Percentiles rank a stretch among this genome's conserved stretches.
Conservation (phyloP, 2,329 filamentous ascomycete species). For the Colletotrichum sp. region DNA sequence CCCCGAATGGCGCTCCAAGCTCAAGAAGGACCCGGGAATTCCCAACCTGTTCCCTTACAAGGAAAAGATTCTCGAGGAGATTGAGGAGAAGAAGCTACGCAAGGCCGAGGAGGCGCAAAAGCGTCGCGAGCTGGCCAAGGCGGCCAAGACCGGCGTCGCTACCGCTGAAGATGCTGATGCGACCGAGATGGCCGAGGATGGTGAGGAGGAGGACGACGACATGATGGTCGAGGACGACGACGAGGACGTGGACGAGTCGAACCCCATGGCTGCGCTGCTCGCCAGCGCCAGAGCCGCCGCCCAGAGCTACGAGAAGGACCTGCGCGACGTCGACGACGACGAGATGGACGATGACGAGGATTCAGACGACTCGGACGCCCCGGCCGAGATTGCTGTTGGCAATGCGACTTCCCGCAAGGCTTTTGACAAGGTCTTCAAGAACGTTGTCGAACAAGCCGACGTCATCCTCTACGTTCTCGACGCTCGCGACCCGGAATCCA, state of each 20-base stretch:
- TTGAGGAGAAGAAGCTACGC: constrained; percentile 83
- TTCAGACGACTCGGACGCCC: constrained; percentile 61
- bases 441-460: constrained; percentile 86
- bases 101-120: constrained; percentile 81
- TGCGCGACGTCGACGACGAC: constrained; percentile 63
- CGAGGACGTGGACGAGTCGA: constrained; percentile 70
- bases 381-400: constrained; percentile 53
- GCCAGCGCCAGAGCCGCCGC: constrained; percentile 83
- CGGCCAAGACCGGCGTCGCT: constrained; percentile 57
- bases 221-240: constrained; percentile 55
- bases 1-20: constrained; percentile 91
- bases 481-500: constrained; percentile 89
- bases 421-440: constrained; percentile 96
- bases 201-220: constrained; percentile 52
- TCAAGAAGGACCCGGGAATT: constrained; percentile 98
- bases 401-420: constrained; percentile 76
- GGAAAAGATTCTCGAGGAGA: constrained; percentile 91
- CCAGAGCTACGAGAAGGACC: constrained; percentile 72
- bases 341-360: constrained; percentile 45
- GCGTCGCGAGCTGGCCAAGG: constrained; percentile 74
- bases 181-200: constrained; percentile 50
- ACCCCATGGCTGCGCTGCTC: constrained; percentile 91
- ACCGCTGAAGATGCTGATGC: constrained; percentile 42
- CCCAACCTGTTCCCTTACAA: constrained; percentile 98
- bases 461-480: constrained; percentile 94